Base-by-base conservation (phyloP, 2,329 filamentous ascomycete genomes). In the Ambrosiella beaveri region DNA sequence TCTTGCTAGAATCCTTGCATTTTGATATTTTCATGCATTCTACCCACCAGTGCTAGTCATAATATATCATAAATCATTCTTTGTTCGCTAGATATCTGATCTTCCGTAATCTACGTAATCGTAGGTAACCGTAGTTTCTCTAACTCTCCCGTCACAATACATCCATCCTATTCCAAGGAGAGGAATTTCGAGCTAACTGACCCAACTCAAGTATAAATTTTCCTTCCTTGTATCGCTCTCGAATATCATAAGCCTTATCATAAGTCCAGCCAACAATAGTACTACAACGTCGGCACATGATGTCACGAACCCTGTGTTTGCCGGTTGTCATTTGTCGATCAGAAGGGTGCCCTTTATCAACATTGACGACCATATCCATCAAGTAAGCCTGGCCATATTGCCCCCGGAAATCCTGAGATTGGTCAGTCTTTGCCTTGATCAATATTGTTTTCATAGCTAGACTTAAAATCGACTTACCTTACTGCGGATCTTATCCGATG, bases 281-380 rank as follows among this genome's bases (percentile, higher is more conserved):
- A 68, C 85, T 86, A 78, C 93, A 98, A 71, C 95, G 87, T 60
- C 85, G 80, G 74, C 93, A 98, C 60, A 76, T 76, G 65, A 98
- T 96, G 69, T 98, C 93, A 60, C 93, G 84, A 53, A 98, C 93
- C 59, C 97, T 78, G 71, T 98, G 93, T 57, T 87, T 81, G 57
- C 93, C 93, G 0, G 93, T 98, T 12, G 93, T 98, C 93, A 98
- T 98, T 73, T 86, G 95, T 63, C 93, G 88, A 73, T 98, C 93
- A 68, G 80, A 84, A n/a, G 91, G 80, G 61, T 95, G 86, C 64
- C 85, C 84, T 51, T 82, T 76, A 63, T 83, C 85, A 68, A 95
- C 79, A 72, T 98, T 98, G 70, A 98, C 93, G 58, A 98, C 93
- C 62, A 71, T 82, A 72, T 91, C 86, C 77, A 98, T 97, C 64